Evolutionary conservation across 805 yeast species (phyloP).

Genomic region (Lipomyces japonicus): DNA sequence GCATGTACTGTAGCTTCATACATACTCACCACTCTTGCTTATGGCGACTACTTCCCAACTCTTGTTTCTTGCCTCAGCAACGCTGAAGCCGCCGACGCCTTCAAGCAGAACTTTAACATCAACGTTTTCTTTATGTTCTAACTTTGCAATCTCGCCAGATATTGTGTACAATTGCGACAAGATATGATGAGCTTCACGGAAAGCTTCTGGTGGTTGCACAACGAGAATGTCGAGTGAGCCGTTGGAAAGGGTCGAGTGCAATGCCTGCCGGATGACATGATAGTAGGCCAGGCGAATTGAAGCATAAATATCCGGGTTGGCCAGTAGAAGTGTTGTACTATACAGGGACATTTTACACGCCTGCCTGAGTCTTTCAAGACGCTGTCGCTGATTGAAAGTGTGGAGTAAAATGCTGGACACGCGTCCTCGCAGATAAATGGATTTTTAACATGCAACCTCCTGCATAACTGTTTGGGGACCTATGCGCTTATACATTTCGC

Average conservation of each 20-base stretch:
- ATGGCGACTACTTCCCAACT: constrained; percentile 38
- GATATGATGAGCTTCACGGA: constrained; percentile 30
- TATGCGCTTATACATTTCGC: too few relatives aligned
- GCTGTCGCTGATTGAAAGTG: too few relatives aligned
- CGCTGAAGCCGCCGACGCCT: constrained; percentile 34
- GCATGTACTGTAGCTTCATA: too few relatives aligned
- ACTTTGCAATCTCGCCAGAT: constrained; percentile 24
- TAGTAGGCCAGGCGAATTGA: constrained; percentile 22
- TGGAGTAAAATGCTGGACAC: too few relatives aligned
- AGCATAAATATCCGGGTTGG: constrained; percentile 22
- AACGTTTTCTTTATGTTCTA: constrained; percentile 23
- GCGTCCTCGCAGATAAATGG: too few relatives aligned
- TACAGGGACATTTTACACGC: constrained; percentile 28
- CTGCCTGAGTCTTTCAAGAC: too few relatives aligned
- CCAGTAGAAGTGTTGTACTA: constrained; percentile 30
- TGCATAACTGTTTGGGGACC: too few relatives aligned
- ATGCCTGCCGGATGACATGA: constrained; percentile 31
- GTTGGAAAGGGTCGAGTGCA: constrained; percentile 33
- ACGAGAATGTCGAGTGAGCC: constrained; percentile 35
- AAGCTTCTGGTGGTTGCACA: constrained; percentile 30
- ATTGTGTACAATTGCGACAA: constrained; percentile 33
- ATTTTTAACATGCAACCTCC: too few relatives aligned
- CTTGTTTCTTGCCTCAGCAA: constrained; percentile 30
- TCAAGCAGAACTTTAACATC: constrained; percentile 35
- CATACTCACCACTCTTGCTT: constrained; percentile 30